A percentile compares a stretch with the other conserved stretches of the same genome.
These are phyloP conservation scores for Ensete ventricosum DNA, from an alignment of 176 grass and related monocot genomes.

Conservation along the genomic window DNA sequence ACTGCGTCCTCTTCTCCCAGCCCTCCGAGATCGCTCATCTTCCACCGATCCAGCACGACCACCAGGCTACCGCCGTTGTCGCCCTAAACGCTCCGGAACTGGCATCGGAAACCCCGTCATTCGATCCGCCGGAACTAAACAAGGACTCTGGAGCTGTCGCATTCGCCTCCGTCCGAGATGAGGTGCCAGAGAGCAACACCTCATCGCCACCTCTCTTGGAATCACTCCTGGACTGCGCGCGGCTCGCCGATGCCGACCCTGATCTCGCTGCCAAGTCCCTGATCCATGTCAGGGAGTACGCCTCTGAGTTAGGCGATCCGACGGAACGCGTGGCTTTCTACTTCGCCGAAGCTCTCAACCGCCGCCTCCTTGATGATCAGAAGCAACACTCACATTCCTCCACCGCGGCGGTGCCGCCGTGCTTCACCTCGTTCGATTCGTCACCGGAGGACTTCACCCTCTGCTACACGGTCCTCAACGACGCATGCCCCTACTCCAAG, in stretches of 20 bases:
- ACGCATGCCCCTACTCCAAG: slow-evolving; percentile 92
- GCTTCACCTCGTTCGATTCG: slow-evolving; percentile 3
- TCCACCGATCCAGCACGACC: not conserved
- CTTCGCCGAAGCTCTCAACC: slow-evolving; percentile 60
- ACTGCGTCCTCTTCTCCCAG: slow-evolving; percentile 48
- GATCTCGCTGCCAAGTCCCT: slow-evolving; percentile 50
- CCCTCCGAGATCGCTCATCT: not conserved
- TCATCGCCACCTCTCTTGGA: slow-evolving; percentile 47
- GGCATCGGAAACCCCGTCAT: not conserved
- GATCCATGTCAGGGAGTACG: slow-evolving; percentile 34
- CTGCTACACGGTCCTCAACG: slow-evolving; percentile 84
- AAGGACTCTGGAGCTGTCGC: not conserved
- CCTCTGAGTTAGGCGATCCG: slow-evolving; percentile 47
- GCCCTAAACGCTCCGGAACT: slow-evolving; percentile 10
- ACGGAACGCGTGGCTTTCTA: slow-evolving; percentile 82
- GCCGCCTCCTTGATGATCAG: slow-evolving; percentile 28
- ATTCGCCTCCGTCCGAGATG: slow-evolving; percentile 21
- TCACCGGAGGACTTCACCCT: slow-evolving; percentile 69
- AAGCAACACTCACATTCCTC: not conserved
- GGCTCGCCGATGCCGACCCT: slow-evolving; percentile 29
- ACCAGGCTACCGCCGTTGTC: slow-evolving; percentile 4
- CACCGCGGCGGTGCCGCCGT: slow-evolving; percentile 3
- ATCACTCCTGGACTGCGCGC: slow-evolving; percentile 59
- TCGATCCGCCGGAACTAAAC: not conserved
- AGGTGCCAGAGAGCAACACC: slow-evolving; percentile 19